phyloP scores from a whole-genome alignment of 495 filamentous ascomycete genomes.

The Neurospora tetraspora region DNA sequence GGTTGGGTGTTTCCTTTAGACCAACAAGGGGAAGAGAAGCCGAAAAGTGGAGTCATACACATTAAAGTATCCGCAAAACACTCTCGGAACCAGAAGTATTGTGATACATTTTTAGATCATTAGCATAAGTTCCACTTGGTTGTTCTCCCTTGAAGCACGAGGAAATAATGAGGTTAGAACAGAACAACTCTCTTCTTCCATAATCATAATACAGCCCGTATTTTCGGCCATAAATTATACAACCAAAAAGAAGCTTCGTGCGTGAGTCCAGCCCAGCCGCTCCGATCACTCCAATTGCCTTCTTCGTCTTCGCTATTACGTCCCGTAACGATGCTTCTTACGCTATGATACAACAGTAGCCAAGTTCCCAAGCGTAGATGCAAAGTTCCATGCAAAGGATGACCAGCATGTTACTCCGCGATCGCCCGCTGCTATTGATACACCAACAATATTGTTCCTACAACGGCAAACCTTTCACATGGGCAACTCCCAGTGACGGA shows the following conservation, averaged over 20 bases:
- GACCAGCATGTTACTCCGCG: no score
- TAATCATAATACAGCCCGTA: background rate
- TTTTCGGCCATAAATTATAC: background rate
- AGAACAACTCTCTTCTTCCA: background rate
- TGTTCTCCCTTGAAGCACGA: background rate
- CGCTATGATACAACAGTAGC: background rate
- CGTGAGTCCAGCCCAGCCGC: background rate
- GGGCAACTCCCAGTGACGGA: background rate
- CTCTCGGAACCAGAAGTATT: no score
- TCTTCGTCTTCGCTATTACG: conserved; percentile 2
- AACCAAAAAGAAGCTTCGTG: background rate
- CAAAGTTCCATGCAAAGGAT: no score
- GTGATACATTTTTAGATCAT: background rate
- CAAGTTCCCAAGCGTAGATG: background rate
- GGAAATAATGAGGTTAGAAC: background rate
- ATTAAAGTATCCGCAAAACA: no score
- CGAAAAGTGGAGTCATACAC: background rate
- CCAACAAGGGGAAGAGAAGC: background rate
- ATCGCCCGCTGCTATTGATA: no score
- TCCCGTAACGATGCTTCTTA: conserved; percentile 1
- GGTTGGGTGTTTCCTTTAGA: background rate
- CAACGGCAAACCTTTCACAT: background rate
- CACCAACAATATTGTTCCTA: background rate
- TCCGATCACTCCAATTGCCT: background rate
- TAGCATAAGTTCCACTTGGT: background rate